Evolutionary conservation across 257 asterid species (phyloP).

Genomic region (Plectranthus barbatus): DNA sequence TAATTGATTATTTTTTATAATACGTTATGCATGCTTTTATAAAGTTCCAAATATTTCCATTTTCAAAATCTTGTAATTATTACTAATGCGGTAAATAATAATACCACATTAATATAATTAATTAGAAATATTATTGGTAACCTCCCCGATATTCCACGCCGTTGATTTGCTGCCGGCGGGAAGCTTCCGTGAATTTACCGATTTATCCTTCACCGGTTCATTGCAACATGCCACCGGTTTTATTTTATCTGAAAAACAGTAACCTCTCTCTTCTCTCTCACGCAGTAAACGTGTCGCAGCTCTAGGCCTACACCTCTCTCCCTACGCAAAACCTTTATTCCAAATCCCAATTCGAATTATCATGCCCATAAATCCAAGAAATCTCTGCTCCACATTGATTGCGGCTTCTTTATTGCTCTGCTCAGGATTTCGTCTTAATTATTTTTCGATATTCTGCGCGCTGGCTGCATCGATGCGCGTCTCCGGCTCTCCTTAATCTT

Average conservation of each 20-base stretch:
- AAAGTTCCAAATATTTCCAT: not conserved
- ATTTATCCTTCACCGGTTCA: slow-evolving; percentile 10
- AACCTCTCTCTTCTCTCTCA: slow-evolving; percentile 19
- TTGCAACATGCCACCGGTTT: not conserved
- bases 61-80: not conserved
- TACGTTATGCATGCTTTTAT: not conserved
- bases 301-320: slow-evolving; percentile 13
- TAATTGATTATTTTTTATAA: not conserved
- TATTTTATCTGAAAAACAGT: not conserved
- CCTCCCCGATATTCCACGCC: not conserved
- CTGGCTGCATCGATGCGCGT: slow-evolving; percentile 18
- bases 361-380: slow-evolving; percentile 16
- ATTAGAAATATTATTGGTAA: not conserved
- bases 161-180: slow-evolving; percentile 4
- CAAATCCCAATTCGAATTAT: slow-evolving; percentile 23
- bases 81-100: no score
- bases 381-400: slow-evolving; percentile 24
- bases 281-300: slow-evolving; percentile 35
- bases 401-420: slow-evolving; percentile 12
- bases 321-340: slow-evolving; percentile 17
- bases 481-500: not conserved
- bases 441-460: not conserved
- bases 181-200: not conserved
- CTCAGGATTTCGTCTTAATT: not conserved
- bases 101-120: not conserved